A percentile compares a stretch with the other conserved stretches of the same genome.
phyloP scores from a whole-genome alignment of 2,329 filamentous ascomycete species.

The Gaeumannomyces sp. region DNA sequence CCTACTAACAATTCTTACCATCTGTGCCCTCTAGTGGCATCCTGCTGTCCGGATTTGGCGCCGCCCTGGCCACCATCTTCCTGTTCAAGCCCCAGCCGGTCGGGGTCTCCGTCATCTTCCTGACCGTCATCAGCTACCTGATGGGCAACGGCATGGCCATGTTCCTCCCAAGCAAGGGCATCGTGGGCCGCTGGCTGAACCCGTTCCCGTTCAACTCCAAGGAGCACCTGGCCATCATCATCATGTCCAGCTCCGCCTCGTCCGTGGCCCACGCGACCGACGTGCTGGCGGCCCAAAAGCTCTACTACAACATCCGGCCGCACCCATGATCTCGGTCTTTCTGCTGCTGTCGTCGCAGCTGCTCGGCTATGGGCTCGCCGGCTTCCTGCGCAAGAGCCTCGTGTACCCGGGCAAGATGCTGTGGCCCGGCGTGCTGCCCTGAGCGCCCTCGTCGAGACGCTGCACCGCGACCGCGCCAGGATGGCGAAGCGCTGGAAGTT shows the following conservation, averaged over 20 bases:
- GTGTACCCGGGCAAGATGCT: conserved; percentile 43
- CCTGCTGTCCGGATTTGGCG: conserved; percentile 28
- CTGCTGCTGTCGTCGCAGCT: conserved; percentile 40
- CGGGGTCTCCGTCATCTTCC: conserved; percentile 36
- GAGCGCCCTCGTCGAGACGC: conserved; percentile 20
- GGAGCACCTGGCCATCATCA: conserved; percentile 19
- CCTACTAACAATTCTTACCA: conserved; percentile 10
- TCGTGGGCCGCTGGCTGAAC: conserved; percentile 25
- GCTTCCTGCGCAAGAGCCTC: conserved; percentile 37
- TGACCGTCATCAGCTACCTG: conserved; percentile 37
- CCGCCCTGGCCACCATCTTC: conserved; percentile 36
- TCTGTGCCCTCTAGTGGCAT: conserved; percentile 16
- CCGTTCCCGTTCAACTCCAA: conserved; percentile 21
- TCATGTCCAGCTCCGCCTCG: conserved; percentile 18
- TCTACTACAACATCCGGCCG: conserved; percentile 38
- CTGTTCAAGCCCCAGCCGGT: conserved; percentile 41
- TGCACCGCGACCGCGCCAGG: conserved; percentile 22
- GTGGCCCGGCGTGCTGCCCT: conserved; percentile 29
- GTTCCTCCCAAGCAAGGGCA: conserved; percentile 27
- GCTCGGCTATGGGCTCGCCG: conserved; percentile 42
- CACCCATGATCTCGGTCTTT: conserved; percentile 34
- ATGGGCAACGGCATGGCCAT: conserved; percentile 32
- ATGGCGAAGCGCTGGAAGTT: conserved; percentile 32
- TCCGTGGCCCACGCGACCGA: conserved; percentile 24
- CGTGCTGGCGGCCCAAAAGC: conserved; percentile 37